Evolutionary conservation across 495 filamentous ascomycete genomes (phyloP).

Genomic region (Cercophora samala): DNA sequence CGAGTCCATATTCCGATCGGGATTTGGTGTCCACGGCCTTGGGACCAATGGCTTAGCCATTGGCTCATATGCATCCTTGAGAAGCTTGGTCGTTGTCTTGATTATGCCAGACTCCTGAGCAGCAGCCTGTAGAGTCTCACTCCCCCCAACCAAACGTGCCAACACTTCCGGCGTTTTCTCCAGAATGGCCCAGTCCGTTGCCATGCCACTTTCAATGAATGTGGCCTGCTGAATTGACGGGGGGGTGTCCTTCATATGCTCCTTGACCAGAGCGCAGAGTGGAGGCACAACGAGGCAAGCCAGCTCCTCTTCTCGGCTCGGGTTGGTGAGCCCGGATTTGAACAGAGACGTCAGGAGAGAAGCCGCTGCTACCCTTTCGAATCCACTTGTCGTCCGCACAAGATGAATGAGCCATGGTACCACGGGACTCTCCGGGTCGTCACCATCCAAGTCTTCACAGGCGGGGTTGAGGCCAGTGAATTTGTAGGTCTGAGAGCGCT

Average conservation of each 20-base stretch:
- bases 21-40: conserved; percentile 44
- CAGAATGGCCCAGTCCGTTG: conserved; percentile 49
- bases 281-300: conserved; percentile 68
- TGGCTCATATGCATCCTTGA: conserved; percentile 65
- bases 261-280: conserved; percentile 65
- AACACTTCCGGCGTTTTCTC: conserved; percentile 73
- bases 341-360: conserved; percentile 74
- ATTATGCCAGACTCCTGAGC: conserved; percentile 76
- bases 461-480: conserved; percentile 32
- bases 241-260: conserved; percentile 45
- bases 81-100: conserved; percentile 65
- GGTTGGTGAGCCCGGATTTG: conserved; percentile 62
- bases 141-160: conserved; percentile 74
- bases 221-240: conserved; percentile 25
- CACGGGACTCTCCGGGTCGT: conserved; percentile 73
- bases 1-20: conserved; percentile 19
- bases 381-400: conserved; percentile 58
- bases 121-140: conserved; percentile 70
- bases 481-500: conserved; percentile 28
- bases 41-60: conserved; percentile 38
- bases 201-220: conserved; percentile 36
- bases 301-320: conserved; percentile 57
- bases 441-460: conserved; percentile 36
- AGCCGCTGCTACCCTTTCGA: conserved; percentile 73
- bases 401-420: conserved; percentile 79